These are phyloP conservation scores for Sarcodon sp. DNA, from an alignment of 768 basidiomycete genomes.

Conservation along the genomic window DNA sequence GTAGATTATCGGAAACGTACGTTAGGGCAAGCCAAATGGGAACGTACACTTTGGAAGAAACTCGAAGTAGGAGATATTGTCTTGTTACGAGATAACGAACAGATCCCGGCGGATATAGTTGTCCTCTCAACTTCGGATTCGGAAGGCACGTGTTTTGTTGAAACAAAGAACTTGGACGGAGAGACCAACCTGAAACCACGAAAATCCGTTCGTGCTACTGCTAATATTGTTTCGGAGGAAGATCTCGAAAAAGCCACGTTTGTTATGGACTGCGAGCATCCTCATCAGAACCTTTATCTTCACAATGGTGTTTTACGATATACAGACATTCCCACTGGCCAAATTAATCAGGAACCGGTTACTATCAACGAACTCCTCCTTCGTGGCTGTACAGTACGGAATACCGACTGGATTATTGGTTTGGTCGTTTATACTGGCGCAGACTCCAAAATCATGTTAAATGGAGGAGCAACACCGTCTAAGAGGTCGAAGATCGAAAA, in stretches of 20 bases:
- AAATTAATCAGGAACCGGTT: slow-evolving; percentile 52
- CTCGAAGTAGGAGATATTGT: slow-evolving; percentile 96
- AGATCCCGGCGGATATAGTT: slow-evolving; percentile 91
- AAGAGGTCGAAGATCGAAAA: slow-evolving; percentile 96
- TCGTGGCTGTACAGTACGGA: slow-evolving; percentile 81
- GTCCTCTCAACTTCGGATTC: slow-evolving; percentile 87
- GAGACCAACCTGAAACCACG: slow-evolving; percentile 95
- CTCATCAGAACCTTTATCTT: slow-evolving; percentile 85
- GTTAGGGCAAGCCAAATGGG: slow-evolving; percentile 74
- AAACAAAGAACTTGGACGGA: slow-evolving; percentile 97
- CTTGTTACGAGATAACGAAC: slow-evolving; percentile 83
- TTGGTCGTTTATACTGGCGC: slow-evolving; percentile 89
- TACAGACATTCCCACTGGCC: slow-evolving; percentile 35
- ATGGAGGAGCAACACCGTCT: slow-evolving; percentile 88
- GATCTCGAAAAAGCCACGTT: slow-evolving; percentile 84
- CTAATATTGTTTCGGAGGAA: slow-evolving; percentile 69
- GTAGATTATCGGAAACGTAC: slow-evolving; percentile 67
- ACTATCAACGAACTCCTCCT: slow-evolving; percentile 90
- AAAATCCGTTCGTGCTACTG: slow-evolving; percentile 62
- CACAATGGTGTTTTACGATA: slow-evolving; percentile 83
- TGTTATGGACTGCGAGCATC: slow-evolving; percentile 84
- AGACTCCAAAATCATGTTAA: slow-evolving; percentile 88
- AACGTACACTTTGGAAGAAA: slow-evolving; percentile 97
- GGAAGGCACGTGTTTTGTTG: slow-evolving; percentile 87
- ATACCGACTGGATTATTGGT: slow-evolving; percentile 88